Evolutionary conservation across 2,329 filamentous ascomycete species (phyloP).

Genomic region (Stemphylium lycopersici): DNA sequence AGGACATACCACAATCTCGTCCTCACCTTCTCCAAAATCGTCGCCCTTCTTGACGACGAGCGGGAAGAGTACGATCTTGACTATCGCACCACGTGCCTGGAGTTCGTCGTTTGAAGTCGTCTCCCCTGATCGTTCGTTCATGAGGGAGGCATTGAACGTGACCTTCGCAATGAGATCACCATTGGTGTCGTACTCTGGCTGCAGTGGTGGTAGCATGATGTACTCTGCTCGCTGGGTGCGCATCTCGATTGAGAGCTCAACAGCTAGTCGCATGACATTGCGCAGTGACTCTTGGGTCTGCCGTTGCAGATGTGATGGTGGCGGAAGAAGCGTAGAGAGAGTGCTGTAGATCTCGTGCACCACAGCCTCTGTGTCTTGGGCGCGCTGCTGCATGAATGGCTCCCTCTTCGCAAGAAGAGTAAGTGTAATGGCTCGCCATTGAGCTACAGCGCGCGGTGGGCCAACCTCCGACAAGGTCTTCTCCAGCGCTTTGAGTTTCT

Average conservation of each 20-base stretch:
- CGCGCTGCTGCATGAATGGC: slow-evolving; percentile 80
- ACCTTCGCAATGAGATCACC: slow-evolving; percentile 89
- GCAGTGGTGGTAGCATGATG: slow-evolving; percentile 95
- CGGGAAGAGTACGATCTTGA: slow-evolving; percentile 93
- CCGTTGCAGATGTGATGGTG: slow-evolving; percentile 77
- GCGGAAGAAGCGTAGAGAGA: slow-evolving; percentile 82
- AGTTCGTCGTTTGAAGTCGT: slow-evolving; percentile 77
- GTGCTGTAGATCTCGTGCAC: slow-evolving; percentile 88
- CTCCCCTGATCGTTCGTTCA: slow-evolving; percentile 87
- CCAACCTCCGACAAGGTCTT: slow-evolving; percentile 87
- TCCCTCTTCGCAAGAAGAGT: slow-evolving; percentile 83
- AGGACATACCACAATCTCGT: slow-evolving; percentile 93
- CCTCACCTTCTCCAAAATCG: slow-evolving; percentile 83
- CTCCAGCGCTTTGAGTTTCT: slow-evolving; percentile 95
- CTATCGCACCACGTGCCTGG: slow-evolving; percentile 75
- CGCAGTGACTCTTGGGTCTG: slow-evolving; percentile 85
- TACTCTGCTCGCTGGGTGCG: slow-evolving; percentile 95
- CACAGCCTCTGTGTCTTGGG: slow-evolving; percentile 93
- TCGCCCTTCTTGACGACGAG: slow-evolving; percentile 96
- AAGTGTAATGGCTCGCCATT: slow-evolving; percentile 95
- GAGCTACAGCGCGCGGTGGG: slow-evolving; percentile 84
- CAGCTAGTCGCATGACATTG: slow-evolving; percentile 86
- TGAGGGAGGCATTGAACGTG: slow-evolving; percentile 87
- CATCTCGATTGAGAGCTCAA: slow-evolving; percentile 94
- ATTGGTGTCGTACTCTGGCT: slow-evolving; percentile 92